Base-by-base conservation (phyloP, 768 basidiomycete species). In the Tulasnella sp. region DNA sequence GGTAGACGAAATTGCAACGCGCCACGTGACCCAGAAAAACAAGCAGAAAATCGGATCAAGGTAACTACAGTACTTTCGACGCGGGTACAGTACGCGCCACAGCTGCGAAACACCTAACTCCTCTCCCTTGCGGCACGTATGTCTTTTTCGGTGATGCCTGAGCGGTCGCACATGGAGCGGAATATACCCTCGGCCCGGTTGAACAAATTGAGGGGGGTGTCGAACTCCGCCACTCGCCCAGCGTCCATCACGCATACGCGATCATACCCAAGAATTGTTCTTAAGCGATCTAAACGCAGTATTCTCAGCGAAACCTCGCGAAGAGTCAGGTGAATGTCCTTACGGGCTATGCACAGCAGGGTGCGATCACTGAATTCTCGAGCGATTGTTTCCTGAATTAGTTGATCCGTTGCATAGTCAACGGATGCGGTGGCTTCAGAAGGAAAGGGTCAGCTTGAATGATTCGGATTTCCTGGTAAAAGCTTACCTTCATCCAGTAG, bases 381-480 rank as follows among this genome's bases (percentile, higher is more conserved):
- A 68, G 62, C n/a, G 10, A 68, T 68, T 7, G 96, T 97, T 81
- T 93, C 89, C 84, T 98, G 96, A 80, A 99, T 96, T 84, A 94
- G 94, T 79, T 91, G 87, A 86, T 98, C 96, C 0, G 95, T 97
- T 85, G 94, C 94, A 82, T 92, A 93, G 82, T 96, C 94, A 39
- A 96, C 94, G 16, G 93, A 93, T n/a, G 94, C 92, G 74, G 95
- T 96, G 0, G 95, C 95, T 86, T 97, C 71, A 98, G 91, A 74
- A 97, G 91, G 24, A 40, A 6, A 74, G 14, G 34, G 18, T 75
- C 73, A 36, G 73, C 21, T 39, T 19, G 38, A 36, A 16, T 42
- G 16, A 9, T 68, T 27, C n/a, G 14, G 2, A 27, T 1, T 7
- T 1, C 18, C 36, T 34, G 12, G 27, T 19, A 68, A 16, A 34